These are phyloP conservation scores for Coniochaeta pulveracea DNA, from an alignment of 2,329 filamentous ascomycete genomes.

Conservation along the genomic window DNA sequence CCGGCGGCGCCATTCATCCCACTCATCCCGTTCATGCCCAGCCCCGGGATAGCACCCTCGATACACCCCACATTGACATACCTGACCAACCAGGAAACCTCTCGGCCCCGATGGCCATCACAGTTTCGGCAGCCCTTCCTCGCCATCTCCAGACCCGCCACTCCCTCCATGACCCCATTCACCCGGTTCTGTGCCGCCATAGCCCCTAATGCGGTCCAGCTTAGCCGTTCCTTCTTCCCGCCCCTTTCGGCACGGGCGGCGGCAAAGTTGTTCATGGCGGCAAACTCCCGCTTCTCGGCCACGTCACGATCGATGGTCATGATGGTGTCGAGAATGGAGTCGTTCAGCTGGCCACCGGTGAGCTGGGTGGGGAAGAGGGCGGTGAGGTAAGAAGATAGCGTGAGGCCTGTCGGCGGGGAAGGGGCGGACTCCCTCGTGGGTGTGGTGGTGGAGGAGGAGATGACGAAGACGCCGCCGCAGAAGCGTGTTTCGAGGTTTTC, in stretches of 20 bases:
- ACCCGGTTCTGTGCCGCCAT: slow-evolving; percentile 14
- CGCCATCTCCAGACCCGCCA: slow-evolving; percentile 22
- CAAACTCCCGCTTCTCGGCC: slow-evolving; percentile 28
- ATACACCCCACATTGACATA: slow-evolving; percentile 11
- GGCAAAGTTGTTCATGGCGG: slow-evolving; percentile 23
- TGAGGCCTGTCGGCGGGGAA: slow-evolving; percentile 7
- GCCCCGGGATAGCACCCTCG: not conserved
- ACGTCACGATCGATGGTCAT: slow-evolving; percentile 26
- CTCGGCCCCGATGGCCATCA: slow-evolving; percentile 19
- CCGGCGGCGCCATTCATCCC: not conserved
- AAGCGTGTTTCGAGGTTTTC: slow-evolving; percentile 23
- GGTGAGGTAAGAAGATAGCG: slow-evolving; percentile 23
- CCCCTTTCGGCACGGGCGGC: slow-evolving; percentile 8
- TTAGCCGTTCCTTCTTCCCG: slow-evolving; percentile 18
- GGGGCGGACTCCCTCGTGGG: not conserved
- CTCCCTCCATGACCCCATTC: slow-evolving; percentile 19
- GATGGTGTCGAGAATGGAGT: slow-evolving; percentile 19
- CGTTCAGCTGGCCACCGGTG: slow-evolving; percentile 8
- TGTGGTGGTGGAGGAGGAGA: slow-evolving; percentile 8
- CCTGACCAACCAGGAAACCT: slow-evolving; percentile 19
- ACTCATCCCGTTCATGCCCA: not conserved
- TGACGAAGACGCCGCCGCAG: slow-evolving; percentile 26
- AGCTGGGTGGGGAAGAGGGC: slow-evolving; percentile 22
- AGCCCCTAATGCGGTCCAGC: slow-evolving; percentile 28
- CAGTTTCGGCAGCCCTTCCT: slow-evolving; percentile 20